Evolutionary conservation across 2,329 filamentous ascomycete species (phyloP).

Genomic region (Chrysoporthe puriensis): DNA sequence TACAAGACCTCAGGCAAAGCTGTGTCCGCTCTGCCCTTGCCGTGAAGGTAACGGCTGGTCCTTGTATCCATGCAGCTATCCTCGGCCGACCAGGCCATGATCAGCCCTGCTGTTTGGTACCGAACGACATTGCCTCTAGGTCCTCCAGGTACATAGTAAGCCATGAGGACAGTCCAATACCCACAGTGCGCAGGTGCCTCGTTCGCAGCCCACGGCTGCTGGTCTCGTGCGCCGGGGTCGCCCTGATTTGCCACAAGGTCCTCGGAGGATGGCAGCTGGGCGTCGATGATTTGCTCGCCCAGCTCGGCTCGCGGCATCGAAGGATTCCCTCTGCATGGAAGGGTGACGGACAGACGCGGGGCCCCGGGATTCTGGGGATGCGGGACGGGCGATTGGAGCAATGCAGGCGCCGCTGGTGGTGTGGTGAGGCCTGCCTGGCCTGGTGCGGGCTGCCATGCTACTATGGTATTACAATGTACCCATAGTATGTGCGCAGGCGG

Average conservation of each 20-base stretch:
- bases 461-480: no score
- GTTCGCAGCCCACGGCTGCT: no score
- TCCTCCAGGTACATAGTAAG: neutral
- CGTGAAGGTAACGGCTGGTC: no score
- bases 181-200: neutral
- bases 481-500: no score
- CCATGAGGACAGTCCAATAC: neutral
- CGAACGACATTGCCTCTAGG: neutral
- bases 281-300: neutral
- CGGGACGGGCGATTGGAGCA: no score
- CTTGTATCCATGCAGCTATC: no score
- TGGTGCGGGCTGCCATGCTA: no score
- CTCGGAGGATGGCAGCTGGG: neutral
- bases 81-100: no score
- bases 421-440: no score
- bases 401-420: neutral
- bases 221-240: neutral
- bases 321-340: neutral
- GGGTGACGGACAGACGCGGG: neutral
- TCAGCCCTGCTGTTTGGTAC: no score
- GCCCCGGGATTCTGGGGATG: neutral
- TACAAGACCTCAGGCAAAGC: no score
- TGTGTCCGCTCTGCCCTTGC: no score
- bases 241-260: neutral
- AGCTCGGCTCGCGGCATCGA: neutral